Percentiles rank a stretch among this genome's conserved stretches.
Conservation (phyloP, 2,329 filamentous ascomycete genomes). For the Ophiocordyceps robertsii region DNA sequence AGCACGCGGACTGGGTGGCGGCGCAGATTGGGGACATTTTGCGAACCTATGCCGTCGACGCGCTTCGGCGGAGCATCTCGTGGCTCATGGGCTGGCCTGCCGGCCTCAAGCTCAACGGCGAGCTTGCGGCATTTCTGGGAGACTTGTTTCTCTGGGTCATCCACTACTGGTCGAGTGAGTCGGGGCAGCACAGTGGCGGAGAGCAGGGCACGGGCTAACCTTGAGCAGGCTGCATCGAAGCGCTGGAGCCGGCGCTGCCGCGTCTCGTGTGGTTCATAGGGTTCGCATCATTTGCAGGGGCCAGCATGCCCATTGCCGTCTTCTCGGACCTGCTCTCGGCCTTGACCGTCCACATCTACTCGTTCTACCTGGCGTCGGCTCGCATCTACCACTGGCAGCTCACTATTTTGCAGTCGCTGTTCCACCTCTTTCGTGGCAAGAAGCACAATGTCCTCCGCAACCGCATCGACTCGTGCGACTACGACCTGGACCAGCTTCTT, state of each 20-base stretch:
- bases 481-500: conserved; percentile 91
- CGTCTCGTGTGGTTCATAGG: conserved; percentile 85
- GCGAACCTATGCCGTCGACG: conserved; percentile 73
- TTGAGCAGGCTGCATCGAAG: conserved; percentile 54
- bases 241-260: conserved; percentile 68
- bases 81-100: conserved; percentile 97
- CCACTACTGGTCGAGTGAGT: conserved; percentile 82
- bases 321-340: conserved; percentile 89
- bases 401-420: conserved; percentile 91
- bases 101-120: conserved; percentile 86
- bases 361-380: conserved; percentile 92
- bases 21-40: conserved; percentile 64
- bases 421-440: conserved; percentile 95
- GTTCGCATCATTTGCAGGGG: conserved; percentile 87
- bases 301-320: conserved; percentile 91
- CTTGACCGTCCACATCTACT: conserved; percentile 91
- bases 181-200: background rate
- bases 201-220: background rate
- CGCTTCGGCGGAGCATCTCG: conserved; percentile 73
- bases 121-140: conserved; percentile 85
- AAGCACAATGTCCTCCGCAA: conserved; percentile 95
- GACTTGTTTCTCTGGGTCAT: conserved; percentile 98
- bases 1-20: conserved; percentile 79
- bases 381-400: conserved; percentile 98
- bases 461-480: conserved; percentile 97